Conservation (phyloP, 2,329 filamentous ascomycete genomes). For the Delphinella strobiligena region DNA sequence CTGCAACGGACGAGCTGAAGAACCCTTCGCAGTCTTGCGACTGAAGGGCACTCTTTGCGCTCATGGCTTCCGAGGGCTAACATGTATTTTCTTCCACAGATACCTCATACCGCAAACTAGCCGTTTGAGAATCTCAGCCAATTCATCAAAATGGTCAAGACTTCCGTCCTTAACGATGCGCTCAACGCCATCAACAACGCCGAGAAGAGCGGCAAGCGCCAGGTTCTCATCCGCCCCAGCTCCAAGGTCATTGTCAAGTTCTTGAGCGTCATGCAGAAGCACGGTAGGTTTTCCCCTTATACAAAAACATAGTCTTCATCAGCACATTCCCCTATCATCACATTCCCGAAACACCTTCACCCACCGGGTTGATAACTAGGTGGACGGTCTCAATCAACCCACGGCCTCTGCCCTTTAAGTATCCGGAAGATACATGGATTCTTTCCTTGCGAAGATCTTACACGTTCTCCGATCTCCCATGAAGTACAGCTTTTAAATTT, state of each 20-base stretch:
- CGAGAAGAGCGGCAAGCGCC: constrained; percentile 99
- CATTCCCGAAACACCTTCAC: constrained; percentile 23
- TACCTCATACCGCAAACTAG: constrained; percentile 45
- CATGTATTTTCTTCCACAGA: constrained; percentile 33
- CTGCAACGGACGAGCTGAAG: constrained; percentile 50
- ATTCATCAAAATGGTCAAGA: constrained; percentile 92
- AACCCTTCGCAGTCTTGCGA: constrained; percentile 43
- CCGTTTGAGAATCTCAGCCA: constrained; percentile 70
- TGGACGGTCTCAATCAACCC: constrained; percentile 64
- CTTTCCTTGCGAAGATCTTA: constrained; percentile 72
- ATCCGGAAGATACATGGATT: constrained; percentile 75
- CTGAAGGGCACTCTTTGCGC: constrained; percentile 55
- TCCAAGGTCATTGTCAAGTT: constrained; percentile 99
- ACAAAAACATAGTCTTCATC: constrained; percentile 3
- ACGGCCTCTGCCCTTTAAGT: constrained; percentile 99
- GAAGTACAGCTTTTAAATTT: constrained; percentile 88
- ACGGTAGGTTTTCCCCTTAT: constrained; percentile 59
- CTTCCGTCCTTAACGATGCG: constrained; percentile 96
- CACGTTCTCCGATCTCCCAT: constrained; percentile 74
- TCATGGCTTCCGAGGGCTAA: constrained; percentile 56
- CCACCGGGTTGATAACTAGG: constrained; percentile 99
- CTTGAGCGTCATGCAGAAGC: constrained; percentile 97
- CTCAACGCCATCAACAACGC: constrained; percentile 91
- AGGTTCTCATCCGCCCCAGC: constrained; percentile 93
- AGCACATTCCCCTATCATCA: neutral